Percentiles rank a stretch among this genome's conserved stretches.
phyloP scores from a whole-genome alignment of 2,329 filamentous ascomycete genomes.

The Phaeosphaeriaceae sp. region DNA sequence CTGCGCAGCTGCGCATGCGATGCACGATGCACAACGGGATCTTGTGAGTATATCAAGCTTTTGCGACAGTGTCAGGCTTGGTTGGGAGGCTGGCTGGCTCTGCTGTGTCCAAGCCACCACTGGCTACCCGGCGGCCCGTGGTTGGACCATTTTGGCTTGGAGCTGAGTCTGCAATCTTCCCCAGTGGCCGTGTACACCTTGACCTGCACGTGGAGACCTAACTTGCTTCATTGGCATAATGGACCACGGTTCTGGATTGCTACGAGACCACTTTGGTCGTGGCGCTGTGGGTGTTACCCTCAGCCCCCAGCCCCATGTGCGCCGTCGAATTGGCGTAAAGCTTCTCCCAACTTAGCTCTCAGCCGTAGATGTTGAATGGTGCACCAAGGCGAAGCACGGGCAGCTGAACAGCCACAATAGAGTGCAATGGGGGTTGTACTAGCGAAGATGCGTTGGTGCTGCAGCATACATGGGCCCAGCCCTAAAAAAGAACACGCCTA shows the following conservation, averaged over 20 bases:
- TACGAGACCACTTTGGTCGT: slow-evolving; percentile 1
- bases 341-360: slow-evolving; percentile 15
- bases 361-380: slow-evolving; percentile 9
- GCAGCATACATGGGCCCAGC: slow-evolving; percentile 7
- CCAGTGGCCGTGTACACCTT: background rate
- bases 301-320: slow-evolving; percentile 4
- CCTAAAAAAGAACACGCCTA: slow-evolving; percentile 14
- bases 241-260: slow-evolving; percentile 5
- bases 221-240: slow-evolving; percentile 2
- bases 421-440: slow-evolving; percentile 10
- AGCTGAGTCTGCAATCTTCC: background rate
- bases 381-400: slow-evolving; percentile 2
- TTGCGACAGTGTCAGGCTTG: background rate
- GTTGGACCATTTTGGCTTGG: background rate
- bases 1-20: background rate
- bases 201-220: slow-evolving; percentile 6
- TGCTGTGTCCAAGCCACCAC: slow-evolving; percentile 3
- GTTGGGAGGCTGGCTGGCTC: slow-evolving; percentile 2
- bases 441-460: slow-evolving; percentile 8
- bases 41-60: background rate
- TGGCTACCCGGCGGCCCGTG: slow-evolving; percentile 1
- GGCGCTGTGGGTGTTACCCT: background rate
- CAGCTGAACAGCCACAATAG: slow-evolving; percentile 16
- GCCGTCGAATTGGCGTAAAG: slow-evolving; percentile 7
- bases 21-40: background rate